Evolutionary conservation across 257 asterid species (phyloP), one percentile per base, ranked within the genome.

Genomic region (Gentiana macrophylla): DNA sequence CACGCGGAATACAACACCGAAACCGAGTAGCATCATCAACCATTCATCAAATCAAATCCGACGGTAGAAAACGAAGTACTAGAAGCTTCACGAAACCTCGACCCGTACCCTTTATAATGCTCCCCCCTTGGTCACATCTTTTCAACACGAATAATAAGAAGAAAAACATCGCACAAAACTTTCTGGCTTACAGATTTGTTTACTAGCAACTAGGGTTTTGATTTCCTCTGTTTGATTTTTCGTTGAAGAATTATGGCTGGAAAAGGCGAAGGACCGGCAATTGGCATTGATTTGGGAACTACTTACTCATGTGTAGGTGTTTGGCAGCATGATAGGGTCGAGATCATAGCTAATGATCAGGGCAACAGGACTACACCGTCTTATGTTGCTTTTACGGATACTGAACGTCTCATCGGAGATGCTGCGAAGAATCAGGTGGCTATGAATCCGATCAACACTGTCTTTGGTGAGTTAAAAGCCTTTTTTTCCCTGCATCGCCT

Each of bases 401-500:
- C 75, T 0, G 75, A 60, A 50, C 64, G 75, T 1, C 52, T 70
- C 12, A 70, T 70, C 35, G 75, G 75, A 32, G 75, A 70, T 51
- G 75, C 75, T 56, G 75, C 75, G 0, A 70, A 70, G 63, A 71
- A 71, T 47, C 72, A 71, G 61, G 76, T 71, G 0, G 72, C 72
- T 5, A 66, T 71, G 76, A 71, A 71, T 4, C 69, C 72, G 5
- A 44, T 56, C 50, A 71, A 71, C 43, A 71, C 72, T 48, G 76
- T 71, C 7, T 71, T 71, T 3, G 69, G 76, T 71, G 62, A 33
- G 71, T 33, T 1, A 12, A 3, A 24, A 24, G 1, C 24, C 1
- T 24, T 24, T 24, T 24, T 24, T 24, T 24, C 24, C 1, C 24
- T 24, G 24, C 24, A 24, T 24, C 24, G 24, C 24, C 1, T 24